Percentiles rank a stretch among this genome's conserved stretches.
These are phyloP conservation scores for Clavispora vitiphila DNA, from an alignment of 805 yeast genomes.

Conservation along the genomic window DNA sequence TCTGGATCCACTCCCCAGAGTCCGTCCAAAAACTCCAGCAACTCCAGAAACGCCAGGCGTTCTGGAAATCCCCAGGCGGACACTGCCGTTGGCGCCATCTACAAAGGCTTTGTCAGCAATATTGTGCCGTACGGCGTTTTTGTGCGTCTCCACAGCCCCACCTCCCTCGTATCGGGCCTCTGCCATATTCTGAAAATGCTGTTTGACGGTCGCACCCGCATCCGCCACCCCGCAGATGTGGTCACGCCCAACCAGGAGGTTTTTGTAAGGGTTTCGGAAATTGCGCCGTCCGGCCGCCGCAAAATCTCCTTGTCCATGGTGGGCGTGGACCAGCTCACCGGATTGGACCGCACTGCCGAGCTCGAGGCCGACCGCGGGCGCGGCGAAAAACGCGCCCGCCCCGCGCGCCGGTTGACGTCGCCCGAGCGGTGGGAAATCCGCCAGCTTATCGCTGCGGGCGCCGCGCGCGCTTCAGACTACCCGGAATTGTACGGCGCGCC, in stretches of 20 bases:
- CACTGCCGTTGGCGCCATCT: constrained; percentile 47
- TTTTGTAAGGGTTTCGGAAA: constrained; percentile 49
- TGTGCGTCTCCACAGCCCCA: constrained; percentile 39
- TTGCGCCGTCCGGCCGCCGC: constrained; percentile 14
- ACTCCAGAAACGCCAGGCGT: too few relatives aligned
- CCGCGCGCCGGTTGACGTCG: constrained; percentile 52
- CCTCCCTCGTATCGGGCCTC: constrained; percentile 48
- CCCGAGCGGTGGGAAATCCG: constrained; percentile 90
- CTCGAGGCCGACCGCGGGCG: constrained; percentile 5
- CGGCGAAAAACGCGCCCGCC: constrained; percentile 9
- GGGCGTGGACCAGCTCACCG: constrained; percentile 67
- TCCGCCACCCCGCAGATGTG: constrained; percentile 55
- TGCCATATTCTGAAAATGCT: constrained; percentile 74
- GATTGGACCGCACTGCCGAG: constrained; percentile 34
- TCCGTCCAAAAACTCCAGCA: too few relatives aligned
- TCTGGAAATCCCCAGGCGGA: too few relatives aligned
- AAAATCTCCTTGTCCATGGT: constrained; percentile 61
- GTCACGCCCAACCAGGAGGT: constrained; percentile 56
- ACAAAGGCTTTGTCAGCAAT: constrained; percentile 57
- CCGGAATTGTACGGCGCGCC: constrained; percentile 45
- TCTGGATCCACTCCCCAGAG: too few relatives aligned
- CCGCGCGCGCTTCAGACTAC: constrained; percentile 58
- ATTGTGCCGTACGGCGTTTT: constrained; percentile 77
- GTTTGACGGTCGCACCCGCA: constrained; percentile 37
- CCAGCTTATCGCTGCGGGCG: constrained; percentile 79